Conservation (phyloP, 2,329 filamentous ascomycete species). For the Sporothrix inflata region DNA sequence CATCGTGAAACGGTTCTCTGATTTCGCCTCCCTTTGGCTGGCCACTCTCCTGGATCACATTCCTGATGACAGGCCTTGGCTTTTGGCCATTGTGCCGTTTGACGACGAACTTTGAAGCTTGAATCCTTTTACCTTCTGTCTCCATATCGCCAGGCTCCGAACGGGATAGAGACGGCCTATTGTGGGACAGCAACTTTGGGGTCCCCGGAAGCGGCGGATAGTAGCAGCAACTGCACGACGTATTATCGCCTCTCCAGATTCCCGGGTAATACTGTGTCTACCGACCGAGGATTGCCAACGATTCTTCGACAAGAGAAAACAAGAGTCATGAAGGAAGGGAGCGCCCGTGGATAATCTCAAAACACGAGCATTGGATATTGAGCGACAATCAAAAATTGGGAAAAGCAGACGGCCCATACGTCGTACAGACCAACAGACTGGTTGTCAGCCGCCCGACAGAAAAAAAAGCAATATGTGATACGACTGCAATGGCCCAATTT, state of each 20-base stretch:
- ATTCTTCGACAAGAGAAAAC: neutral
- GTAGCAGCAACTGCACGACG: neutral
- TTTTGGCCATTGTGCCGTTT: neutral
- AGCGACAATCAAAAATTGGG: neutral
- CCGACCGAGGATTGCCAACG: neutral
- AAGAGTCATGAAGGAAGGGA: slow-evolving; percentile 3
- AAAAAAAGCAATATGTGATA: neutral
- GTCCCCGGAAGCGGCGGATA: slow-evolving; percentile 13
- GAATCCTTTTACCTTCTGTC: neutral
- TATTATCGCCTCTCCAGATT: slow-evolving; percentile 5
- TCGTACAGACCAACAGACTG: slow-evolving; percentile 6
- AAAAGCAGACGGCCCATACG: neutral
- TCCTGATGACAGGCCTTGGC: slow-evolving; percentile 6
- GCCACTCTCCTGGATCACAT: slow-evolving; percentile 3
- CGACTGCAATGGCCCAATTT: neutral
- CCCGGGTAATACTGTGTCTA: slow-evolving; percentile 10
- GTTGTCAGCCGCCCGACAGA: neutral
- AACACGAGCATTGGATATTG: neutral
- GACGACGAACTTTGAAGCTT: neutral
- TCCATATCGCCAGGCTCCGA: neutral
- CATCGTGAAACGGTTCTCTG: neutral
- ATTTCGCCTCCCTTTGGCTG: neutral
- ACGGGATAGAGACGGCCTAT: neutral
- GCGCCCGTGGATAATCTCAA: neutral
- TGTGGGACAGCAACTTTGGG: slow-evolving; percentile 2